Evolutionary conservation across 2,329 filamentous ascomycete genomes (phyloP), one percentile per base, ranked within the genome.

Genomic region (Monilinia fructicola): DNA sequence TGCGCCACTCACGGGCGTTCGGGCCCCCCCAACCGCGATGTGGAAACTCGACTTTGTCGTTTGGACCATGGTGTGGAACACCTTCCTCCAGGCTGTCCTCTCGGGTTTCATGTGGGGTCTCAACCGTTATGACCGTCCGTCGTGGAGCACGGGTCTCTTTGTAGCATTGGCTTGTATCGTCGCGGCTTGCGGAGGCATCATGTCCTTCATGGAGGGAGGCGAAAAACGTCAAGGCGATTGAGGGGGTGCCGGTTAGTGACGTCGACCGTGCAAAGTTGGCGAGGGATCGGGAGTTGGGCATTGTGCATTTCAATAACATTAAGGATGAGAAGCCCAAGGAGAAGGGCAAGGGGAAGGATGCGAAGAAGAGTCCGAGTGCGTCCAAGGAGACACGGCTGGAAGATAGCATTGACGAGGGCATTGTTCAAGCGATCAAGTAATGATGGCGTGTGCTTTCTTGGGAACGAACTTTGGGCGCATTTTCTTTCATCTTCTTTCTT

Each of bases 31-130:
- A 2, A 92, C 90, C 0, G 78, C 78, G 28, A 71, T 84, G 14
- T 94, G 91, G 90, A 93, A 91, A 77, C 80, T 96, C 74, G 91
- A 95, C 71, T 86, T 90, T 66, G 86, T 94, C 44, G 82, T 96
- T 46, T 93, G 89, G 89, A 83, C 88, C 72, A 93, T 92, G 78
- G 83, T 92, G 3, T 83, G 81, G 79, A 96, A 96, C 74, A 95
- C 92, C 0, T 83, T 93, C 65, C 83, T 95, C 54, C 93, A 96
- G 77, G 83, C 83, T 50, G 83, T 86, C 23, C 82, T 96, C 2
- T 90, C 87, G 11, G 88, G 85, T 3, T 90, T 92, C 78, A 96
- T 96, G 92, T 96, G 91, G 90, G 87, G 85, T 2, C 81, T 90
- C 78, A 90, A 91, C 74, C 81, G 90, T 28, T 88, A 87, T 73